Conservation (phyloP, 2,329 filamentous ascomycete species). For the Diaporthe vexans region DNA sequence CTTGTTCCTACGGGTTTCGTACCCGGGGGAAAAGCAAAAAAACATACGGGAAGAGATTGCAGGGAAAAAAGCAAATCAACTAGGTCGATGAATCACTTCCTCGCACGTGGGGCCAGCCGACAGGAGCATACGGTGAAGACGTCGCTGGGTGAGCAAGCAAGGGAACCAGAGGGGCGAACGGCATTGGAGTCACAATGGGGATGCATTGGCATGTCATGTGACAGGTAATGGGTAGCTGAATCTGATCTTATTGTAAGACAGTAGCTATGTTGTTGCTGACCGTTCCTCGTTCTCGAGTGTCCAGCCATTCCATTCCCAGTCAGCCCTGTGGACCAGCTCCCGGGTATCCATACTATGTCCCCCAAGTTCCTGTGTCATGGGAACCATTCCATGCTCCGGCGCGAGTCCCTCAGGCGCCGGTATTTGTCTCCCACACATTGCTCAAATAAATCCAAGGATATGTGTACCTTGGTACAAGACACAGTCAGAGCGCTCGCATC, state of each 20-base stretch:
- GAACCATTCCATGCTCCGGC: conserved; percentile 3
- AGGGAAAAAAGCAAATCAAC: not conserved
- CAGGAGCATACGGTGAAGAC: conserved; percentile 2
- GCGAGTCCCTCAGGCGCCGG: conserved; percentile 13
- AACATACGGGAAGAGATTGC: not conserved
- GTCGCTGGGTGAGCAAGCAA: not conserved
- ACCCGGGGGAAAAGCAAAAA: conserved; percentile 15
- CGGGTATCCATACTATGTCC: conserved; percentile 4
- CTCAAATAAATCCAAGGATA: conserved; percentile 18
- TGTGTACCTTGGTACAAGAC: conserved; percentile 22
- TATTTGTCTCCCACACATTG: not conserved
- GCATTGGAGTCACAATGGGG: conserved; percentile 1
- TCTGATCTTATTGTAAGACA: conserved; percentile 37
- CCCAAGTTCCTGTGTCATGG: not conserved
- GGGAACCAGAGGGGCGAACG: not conserved
- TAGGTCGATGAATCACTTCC: conserved; percentile 31
- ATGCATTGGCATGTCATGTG: not conserved
- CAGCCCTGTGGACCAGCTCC: conserved; percentile 28
- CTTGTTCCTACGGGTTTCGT: conserved; percentile 11
- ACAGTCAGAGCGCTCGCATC: conserved; percentile 23
- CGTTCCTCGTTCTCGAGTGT: conserved; percentile 15
- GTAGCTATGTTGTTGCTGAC: conserved; percentile 26
- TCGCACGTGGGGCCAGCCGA: conserved; percentile 21
- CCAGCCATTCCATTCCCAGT: conserved; percentile 11
- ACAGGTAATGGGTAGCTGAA: conserved; percentile 31